Conservation (phyloP, 2,329 filamentous ascomycete genomes). For the Alternaria consortialis region DNA sequence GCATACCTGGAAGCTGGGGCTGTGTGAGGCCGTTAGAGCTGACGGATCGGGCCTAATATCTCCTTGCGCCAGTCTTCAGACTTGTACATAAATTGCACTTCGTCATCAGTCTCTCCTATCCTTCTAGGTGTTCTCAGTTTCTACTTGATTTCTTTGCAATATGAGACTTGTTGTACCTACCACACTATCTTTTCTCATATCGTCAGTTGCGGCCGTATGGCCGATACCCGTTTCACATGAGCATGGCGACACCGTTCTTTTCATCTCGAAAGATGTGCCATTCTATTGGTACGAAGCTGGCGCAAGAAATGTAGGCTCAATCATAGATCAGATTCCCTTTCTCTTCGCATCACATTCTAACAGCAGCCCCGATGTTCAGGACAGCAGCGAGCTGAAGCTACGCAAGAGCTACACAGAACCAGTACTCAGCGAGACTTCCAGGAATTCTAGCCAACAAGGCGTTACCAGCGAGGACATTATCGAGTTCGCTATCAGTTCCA, state of each 20-base stretch:
- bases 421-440: constrained; percentile 5
- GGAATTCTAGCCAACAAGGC: constrained; percentile 1
- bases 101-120: background rate
- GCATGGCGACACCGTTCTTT: constrained; percentile 52
- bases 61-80: constrained; percentile 26
- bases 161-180: constrained; percentile 36
- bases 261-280: constrained; percentile 50
- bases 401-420: constrained; percentile 19
- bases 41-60: constrained; percentile 10
- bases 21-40: background rate
- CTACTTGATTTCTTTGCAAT: background rate
- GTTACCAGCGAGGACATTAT: constrained; percentile 61
- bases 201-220: constrained; percentile 53
- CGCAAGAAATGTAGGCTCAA: constrained; percentile 42
- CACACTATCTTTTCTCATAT: constrained; percentile 27
- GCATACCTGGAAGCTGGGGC: background rate
- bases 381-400: constrained; percentile 16
- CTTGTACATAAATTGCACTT: constrained; percentile 2
- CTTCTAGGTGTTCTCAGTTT: background rate
- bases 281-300: constrained; percentile 49
- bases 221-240: constrained; percentile 52
- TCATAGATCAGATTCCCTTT: constrained; percentile 25
- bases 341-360: constrained; percentile 33
- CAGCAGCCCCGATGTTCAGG: constrained; percentile 17
- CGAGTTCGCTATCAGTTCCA: constrained; percentile 60